Conservation (phyloP, 306 rosid species). For the Cucurbita argyrosperma region DNA sequence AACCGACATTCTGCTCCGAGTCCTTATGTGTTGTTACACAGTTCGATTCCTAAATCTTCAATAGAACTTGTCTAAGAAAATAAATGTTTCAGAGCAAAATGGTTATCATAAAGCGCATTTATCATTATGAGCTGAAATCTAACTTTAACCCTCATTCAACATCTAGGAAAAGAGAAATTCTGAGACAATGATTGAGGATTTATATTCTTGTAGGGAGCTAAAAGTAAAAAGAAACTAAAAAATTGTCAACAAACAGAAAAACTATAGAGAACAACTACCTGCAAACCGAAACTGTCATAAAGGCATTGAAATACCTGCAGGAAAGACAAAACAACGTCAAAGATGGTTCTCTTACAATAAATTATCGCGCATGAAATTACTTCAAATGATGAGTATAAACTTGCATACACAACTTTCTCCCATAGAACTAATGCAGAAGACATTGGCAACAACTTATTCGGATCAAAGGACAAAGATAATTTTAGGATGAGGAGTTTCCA, state of each 20-base stretch:
- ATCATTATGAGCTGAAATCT: neutral
- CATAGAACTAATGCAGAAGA: neutral
- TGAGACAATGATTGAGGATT: slow-evolving; percentile 17
- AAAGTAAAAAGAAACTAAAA: slow-evolving; percentile 7
- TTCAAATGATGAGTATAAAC: neutral
- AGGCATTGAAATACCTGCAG: slow-evolving; percentile 95
- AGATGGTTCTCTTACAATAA: neutral
- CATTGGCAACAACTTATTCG: neutral
- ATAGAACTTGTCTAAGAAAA: neutral
- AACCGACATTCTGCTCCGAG: too few species aligned
- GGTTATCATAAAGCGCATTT: neutral
- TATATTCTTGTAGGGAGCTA: slow-evolving; percentile 17
- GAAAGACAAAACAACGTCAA: slow-evolving; percentile 1
- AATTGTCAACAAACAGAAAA: slow-evolving; percentile 18
- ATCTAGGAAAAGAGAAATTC: neutral
- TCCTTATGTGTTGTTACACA: neutral
- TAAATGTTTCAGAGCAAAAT: neutral
- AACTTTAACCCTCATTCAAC: neutral
- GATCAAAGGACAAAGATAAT: neutral
- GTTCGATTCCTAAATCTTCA: neutral
- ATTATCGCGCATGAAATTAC: neutral
- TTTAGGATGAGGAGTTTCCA: too few species aligned
- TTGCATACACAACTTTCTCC: neutral
- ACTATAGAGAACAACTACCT: slow-evolving; percentile 9
- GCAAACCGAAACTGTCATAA: slow-evolving; percentile 34